Evolutionary conservation across 2,329 filamentous ascomycete species (phyloP).

Genomic region (Xylaria sp.): DNA sequence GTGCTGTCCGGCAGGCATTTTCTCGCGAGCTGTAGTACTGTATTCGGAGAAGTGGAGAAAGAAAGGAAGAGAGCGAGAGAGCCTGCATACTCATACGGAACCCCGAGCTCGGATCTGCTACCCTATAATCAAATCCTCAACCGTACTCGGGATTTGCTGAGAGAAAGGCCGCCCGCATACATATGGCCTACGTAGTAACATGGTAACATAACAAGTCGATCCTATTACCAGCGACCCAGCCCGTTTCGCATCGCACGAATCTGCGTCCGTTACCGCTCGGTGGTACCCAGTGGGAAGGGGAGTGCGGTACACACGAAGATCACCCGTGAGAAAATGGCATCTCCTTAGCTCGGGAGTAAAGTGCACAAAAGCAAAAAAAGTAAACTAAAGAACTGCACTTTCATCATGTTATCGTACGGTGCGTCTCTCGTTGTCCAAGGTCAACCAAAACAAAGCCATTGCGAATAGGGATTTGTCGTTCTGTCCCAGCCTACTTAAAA

Average conservation of each 20-base stretch:
- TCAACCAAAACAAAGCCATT: neutral
- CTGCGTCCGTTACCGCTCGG: constrained; percentile 14
- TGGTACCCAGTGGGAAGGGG: neutral
- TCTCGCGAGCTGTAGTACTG: neutral
- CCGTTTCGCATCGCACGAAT: constrained; percentile 5
- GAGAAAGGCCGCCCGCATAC: neutral
- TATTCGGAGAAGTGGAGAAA: constrained; percentile 25
- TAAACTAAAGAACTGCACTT: constrained; percentile 10
- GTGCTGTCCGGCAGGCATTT: too few relatives aligned
- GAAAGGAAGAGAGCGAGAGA: too few relatives aligned
- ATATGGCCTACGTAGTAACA: too few relatives aligned
- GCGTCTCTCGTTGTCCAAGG: neutral
- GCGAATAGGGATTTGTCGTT: neutral
- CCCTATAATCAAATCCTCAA: constrained; percentile 20
- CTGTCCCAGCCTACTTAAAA: neutral
- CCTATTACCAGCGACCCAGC: neutral
- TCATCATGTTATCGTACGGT: neutral
- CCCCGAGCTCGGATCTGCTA: constrained; percentile 25
- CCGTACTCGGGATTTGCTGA: neutral
- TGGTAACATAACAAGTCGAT: neutral
- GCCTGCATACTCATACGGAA: constrained; percentile 13
- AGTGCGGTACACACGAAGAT: neutral
- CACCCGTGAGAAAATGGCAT: neutral
- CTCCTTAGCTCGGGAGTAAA: too few relatives aligned
- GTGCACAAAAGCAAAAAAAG: neutral